Base-by-base conservation (phyloP, 139 green algal species). In the Yamagishiella unicocca region DNA sequence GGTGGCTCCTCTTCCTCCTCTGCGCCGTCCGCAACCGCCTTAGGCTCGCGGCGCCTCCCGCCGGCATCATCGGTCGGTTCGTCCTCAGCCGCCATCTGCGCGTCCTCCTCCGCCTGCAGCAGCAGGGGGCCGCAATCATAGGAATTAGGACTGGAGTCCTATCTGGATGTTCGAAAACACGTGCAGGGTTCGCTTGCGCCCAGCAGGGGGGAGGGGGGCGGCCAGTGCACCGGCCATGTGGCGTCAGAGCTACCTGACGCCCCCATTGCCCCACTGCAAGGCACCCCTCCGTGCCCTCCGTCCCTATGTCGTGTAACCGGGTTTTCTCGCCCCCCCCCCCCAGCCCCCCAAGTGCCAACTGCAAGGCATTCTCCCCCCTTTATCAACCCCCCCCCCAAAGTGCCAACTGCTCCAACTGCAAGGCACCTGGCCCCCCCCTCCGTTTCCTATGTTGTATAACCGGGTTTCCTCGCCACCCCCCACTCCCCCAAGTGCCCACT, bases 71-170 rank as follows among this genome's bases (percentile, higher is more conserved):
- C 66, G 14, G 66, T 24, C 33, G 14, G 33, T 35, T 74, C 66
- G 43, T 64, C 43, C 43, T 62, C 72, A 2, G 72, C 43, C 43
- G 24, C 45, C 21, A 83, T 45, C 76, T 83, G 19, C 24, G 53
- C 53, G 8, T 83, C 76, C 12, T 83, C 76, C 31, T 83, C 54
- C 21, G 76, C 76, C 67, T 75, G 67, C 67, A n/a, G 64, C 17
- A 68, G 61, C 22, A 31, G 2, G 12, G 61, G 61, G 21, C 29
- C 61, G 22, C 29, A 19, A 68, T 31, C 61, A 29, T 35, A 0
- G 31, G 22, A 24, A 31, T 8, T 12, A 68, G 21, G 61, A 68
- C 21, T 35, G 61, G 6, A 17, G n/a, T 5, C 4, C 64, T 43
- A 68, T 6, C 43, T 64, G 72, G 3, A 58, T 40, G 71, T 58